Base-by-base conservation (phyloP, 192 early-diverging fungal genomes). In the Dispira parvispora region DNA sequence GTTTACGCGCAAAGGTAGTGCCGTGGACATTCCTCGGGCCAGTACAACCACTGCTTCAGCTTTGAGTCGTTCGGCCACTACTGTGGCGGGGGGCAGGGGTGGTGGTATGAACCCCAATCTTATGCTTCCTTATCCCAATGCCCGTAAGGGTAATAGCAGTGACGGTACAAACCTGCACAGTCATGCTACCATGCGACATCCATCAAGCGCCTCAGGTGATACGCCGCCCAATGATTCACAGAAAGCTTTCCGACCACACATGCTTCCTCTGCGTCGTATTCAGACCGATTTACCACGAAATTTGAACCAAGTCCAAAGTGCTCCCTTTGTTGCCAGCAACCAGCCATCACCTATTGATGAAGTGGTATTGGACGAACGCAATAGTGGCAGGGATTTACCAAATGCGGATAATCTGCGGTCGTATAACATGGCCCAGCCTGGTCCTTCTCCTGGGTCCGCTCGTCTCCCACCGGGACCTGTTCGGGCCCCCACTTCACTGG, bases 51-150 rank as follows among this genome's bases (percentile, higher is more conserved):
- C 25, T 3, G 3, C 25, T 25, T 3, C 38, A 28, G 11, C 32
- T 11, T 16, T 60, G 5, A 60, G 8, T 43, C 57, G 57, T 16
- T 60, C 57, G 5, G 57, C 57, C 32, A 60, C 57, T 28, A 60
- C 57, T 43, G 42, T 60, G 47, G 21, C 9, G 18, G 21, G 47
- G 4, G 38, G 57, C 32, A 43, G 18, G 8, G 25, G 25, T 13
- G 21, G 18, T 25, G 53, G 53, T 3, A 18, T 26, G 20, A 55
- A 55, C 21, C 18, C 18, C 47, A 23, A 9, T n/a, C n/a, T n/a
- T 1, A 38, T 38, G 32, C 32, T 1, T 38, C 32, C 13, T 55
- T 27, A 3, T 2, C 20, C 16, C 53, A 23, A 14, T 23, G 47
- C 1, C 47, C 47, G 47, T 21, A 49, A 49, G 3, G 47, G 47